Evolutionary conservation across 192 early-diverging fungal genomes (phyloP).

Genomic region (Coemansia sp.): DNA sequence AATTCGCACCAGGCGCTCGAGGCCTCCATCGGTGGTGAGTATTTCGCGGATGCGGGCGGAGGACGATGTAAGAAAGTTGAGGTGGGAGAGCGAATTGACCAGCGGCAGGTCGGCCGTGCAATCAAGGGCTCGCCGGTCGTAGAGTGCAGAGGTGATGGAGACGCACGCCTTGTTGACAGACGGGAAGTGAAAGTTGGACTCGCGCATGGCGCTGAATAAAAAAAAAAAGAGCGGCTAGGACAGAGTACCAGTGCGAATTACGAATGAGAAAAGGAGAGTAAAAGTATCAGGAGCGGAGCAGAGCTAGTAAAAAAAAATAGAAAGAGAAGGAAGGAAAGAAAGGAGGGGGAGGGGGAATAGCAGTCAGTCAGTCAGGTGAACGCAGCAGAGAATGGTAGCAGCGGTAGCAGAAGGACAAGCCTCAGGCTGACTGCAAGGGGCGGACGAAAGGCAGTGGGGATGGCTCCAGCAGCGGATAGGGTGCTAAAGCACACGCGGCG

Average conservation of each 20-base stretch:
- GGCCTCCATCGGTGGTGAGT: constrained; percentile 81
- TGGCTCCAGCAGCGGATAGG: not conserved
- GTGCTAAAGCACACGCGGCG: not conserved
- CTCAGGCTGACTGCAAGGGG: not conserved
- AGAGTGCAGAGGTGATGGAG: constrained; percentile 74
- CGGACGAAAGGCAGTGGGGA: not conserved
- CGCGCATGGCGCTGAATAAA: constrained; percentile 64
- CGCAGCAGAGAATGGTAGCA: not conserved
- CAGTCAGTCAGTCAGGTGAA: not conserved
- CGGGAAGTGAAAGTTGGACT: constrained; percentile 80
- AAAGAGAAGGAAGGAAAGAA: constrained; percentile 14
- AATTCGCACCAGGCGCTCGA: constrained; percentile 83
- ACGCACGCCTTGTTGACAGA: constrained; percentile 75
- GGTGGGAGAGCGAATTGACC: constrained; percentile 83
- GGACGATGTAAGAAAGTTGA: constrained; percentile 81
- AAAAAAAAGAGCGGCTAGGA: not conserved
- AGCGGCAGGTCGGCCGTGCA: constrained; percentile 84
- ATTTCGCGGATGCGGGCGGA: constrained; percentile 78
- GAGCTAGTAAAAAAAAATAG: constrained; percentile 15
- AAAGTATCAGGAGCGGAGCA: constrained; percentile 2
- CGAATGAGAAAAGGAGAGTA: not conserved
- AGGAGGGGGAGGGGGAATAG: not conserved
- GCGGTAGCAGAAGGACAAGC: not conserved
- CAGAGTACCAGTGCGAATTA: not conserved
- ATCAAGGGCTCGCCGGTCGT: constrained; percentile 95